A percentile compares a stretch with the other conserved stretches of the same genome.
phyloP scores from a whole-genome alignment of 495 filamentous ascomycete species.

The Penicillium paradoxum region DNA sequence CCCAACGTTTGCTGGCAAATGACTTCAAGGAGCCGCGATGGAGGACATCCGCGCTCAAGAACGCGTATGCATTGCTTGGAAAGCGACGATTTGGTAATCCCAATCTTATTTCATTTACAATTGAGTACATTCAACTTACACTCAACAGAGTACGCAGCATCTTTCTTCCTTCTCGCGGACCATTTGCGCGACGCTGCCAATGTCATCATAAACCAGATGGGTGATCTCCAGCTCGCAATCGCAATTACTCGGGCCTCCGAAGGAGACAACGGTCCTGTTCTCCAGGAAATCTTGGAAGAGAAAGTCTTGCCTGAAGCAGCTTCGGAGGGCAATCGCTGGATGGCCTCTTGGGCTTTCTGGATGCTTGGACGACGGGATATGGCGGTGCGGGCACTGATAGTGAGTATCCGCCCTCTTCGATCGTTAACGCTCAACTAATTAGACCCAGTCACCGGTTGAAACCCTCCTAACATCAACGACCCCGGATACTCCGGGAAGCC shows the following conservation, averaged over 20 bases:
- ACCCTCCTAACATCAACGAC: conserved; percentile 51
- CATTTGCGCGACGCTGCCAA: conserved; percentile 78
- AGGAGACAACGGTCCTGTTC: conserved; percentile 72
- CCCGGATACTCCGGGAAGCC: conserved; percentile 42
- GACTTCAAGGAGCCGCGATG: conserved; percentile 83
- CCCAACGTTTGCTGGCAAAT: conserved; percentile 70
- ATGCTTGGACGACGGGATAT: conserved; percentile 79
- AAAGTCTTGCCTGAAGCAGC: conserved; percentile 74
- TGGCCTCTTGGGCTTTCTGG: conserved; percentile 95
- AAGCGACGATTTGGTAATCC: conserved; percentile 76
- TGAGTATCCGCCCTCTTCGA: conserved; percentile 14
- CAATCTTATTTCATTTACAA: neutral
- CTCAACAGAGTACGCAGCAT: conserved; percentile 78
- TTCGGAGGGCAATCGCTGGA: conserved; percentile 83
- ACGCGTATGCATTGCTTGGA: conserved; percentile 93
- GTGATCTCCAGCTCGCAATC: conserved; percentile 87
- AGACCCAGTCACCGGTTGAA: conserved; percentile 65
- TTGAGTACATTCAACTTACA: conserved; percentile 2
- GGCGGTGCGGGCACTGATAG: conserved; percentile 79
- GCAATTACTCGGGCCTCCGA: conserved; percentile 84
- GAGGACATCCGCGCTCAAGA: conserved; percentile 90
- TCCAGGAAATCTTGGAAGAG: conserved; percentile 71
- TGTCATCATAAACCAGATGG: conserved; percentile 76
- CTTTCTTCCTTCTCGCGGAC: conserved; percentile 91
- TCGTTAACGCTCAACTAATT: conserved; percentile 4